Evolutionary conservation across 257 asterid species (phyloP), one percentile per base, ranked within the genome.

Genomic region (Petunia secreta): DNA sequence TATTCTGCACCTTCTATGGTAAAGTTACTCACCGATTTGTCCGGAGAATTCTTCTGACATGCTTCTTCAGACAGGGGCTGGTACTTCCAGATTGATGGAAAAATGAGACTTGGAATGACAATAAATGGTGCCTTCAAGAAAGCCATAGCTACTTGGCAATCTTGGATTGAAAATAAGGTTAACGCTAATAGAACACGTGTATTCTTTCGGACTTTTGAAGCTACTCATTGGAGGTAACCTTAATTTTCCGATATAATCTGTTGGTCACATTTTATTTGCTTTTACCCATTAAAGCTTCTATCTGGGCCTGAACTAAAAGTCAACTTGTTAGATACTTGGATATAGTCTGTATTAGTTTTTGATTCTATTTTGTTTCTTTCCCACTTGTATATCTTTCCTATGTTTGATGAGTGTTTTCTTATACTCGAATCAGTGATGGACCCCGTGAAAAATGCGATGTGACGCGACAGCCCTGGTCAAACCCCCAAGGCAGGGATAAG

Each of bases 51-150:
- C 80, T 68, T 90, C 93, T 92, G 75, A 92, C 77, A 81, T 80
- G 87, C 77, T 77, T 89, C 86, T 89, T 83, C 88, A 90, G 92
- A 90, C 98, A 95, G 99, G 94, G 99, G 97, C 62, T 92, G 99
- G 90, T 93, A 95, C 87, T 95, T 95, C 84, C 99, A 95, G 89
- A 75, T 87, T 80, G 91, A 90, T 53, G 97, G 96, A 83, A 92
- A 64, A 89, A 89, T 91, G 89, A 95, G 88, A 90, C 91, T 93
- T 8, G 99, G 98, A 63, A 88, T 95, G 97, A 68, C 97, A 25
- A 93, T 93, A 77, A 77, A 80, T 84, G 87, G 60, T 8, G 98
- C 90, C 81, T 92, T 93, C 82, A 90, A 78, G 75, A 83, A 83
- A 39, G 99, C 97, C 43, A 80, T 95, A 79, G 62, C 87, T 40